Conservation (phyloP, 2,329 filamentous ascomycete genomes). For the Fusarium cicatricum region DNA sequence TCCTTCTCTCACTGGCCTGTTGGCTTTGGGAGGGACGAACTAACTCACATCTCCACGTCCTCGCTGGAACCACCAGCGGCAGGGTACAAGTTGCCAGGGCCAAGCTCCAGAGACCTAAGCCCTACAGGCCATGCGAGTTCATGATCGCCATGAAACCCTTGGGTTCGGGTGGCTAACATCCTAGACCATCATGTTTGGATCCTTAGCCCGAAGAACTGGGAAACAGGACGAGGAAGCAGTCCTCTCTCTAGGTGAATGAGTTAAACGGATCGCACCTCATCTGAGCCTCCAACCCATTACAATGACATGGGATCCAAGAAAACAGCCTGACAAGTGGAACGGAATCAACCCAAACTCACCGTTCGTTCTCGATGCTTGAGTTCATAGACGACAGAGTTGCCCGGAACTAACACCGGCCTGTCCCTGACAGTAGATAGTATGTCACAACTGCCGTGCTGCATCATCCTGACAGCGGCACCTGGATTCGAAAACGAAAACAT, state of each 20-base stretch:
- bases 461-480: slow-evolving; percentile 23
- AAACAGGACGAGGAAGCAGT: background rate
- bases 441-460: slow-evolving; percentile 20
- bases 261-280: background rate
- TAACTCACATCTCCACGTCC: background rate
- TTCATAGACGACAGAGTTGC: too few relatives aligned
- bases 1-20: background rate
- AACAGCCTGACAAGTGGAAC: background rate
- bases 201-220: background rate
- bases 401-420: background rate
- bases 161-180: background rate
- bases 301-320: background rate
- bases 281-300: background rate
- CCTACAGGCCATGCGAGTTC: slow-evolving; percentile 1
- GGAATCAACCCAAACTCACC: background rate
- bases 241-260: background rate
- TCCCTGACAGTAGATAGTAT: background rate
- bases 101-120: slow-evolving; percentile 3
- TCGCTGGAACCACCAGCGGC: background rate
- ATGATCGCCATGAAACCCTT: slow-evolving; percentile 17
- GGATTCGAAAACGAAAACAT: slow-evolving; percentile 7
- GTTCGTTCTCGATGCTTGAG: background rate
- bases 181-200: slow-evolving; percentile 4
- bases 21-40: background rate
- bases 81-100: background rate